Conservation (phyloP, 257 asterid genomes). For the Buddleja alternifolia region DNA sequence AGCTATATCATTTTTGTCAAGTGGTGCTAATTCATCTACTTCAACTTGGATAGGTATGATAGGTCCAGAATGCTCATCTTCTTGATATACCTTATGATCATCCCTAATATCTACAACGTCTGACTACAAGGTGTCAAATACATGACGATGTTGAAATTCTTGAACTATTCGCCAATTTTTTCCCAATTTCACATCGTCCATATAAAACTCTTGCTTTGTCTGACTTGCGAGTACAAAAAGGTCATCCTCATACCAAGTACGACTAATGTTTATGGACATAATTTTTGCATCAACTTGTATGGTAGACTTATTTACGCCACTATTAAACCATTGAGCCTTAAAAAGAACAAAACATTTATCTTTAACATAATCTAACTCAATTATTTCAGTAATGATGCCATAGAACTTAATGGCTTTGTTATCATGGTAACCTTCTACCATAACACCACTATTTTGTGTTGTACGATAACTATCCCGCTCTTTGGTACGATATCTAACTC, state of each 20-base stretch:
- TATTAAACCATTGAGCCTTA: background rate
- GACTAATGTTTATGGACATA: background rate
- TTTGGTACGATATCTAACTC: background rate
- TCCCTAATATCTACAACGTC: too few relatives aligned
- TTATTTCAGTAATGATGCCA: background rate
- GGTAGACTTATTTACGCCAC: background rate
- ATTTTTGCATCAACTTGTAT: background rate
- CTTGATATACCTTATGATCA: too few relatives aligned
- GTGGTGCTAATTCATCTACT: too few relatives aligned
- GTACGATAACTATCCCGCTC: background rate
- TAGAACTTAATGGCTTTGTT: too few relatives aligned
- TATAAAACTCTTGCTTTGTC: background rate
- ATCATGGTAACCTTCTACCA: background rate
- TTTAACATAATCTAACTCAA: background rate
- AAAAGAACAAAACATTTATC: too few relatives aligned
- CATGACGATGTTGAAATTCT: too few relatives aligned
- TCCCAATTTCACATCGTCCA: background rate
- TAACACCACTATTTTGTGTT: background rate
- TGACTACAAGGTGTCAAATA: too few relatives aligned
- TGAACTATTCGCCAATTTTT: background rate
- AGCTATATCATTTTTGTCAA: too few relatives aligned
- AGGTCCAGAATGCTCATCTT: too few relatives aligned
- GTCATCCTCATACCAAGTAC: conserved; percentile 6
- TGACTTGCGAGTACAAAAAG: background rate
- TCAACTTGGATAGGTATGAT: too few relatives aligned